Evolutionary conservation across 2,329 filamentous ascomycete genomes (phyloP).

Genomic region (Fusarium albidum): DNA sequence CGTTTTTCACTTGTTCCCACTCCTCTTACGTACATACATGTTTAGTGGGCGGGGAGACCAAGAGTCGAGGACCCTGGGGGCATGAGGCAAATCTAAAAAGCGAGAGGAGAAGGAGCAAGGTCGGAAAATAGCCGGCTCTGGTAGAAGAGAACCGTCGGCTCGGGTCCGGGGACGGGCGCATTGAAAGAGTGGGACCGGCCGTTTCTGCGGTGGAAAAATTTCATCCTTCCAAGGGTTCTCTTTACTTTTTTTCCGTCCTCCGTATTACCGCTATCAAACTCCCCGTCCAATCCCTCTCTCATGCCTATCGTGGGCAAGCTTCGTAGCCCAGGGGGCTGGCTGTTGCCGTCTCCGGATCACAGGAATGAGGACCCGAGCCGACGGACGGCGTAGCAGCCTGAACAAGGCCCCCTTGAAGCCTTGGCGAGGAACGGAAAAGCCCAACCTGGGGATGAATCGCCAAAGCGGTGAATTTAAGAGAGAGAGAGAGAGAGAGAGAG

Average conservation of each 20-base stretch:
- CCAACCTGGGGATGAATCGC: constrained; percentile 16
- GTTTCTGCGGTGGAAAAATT: constrained; percentile 7
- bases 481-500: too few relatives aligned
- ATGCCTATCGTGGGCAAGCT: constrained; percentile 18
- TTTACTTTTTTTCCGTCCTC: too few relatives aligned
- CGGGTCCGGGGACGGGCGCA: constrained; percentile 28
- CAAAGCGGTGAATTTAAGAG: constrained; percentile 19
- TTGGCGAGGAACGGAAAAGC: not conserved
- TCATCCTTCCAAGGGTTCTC: not conserved
- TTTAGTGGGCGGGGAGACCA: not conserved
- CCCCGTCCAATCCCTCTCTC: constrained; percentile 2
- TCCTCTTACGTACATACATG: constrained; percentile 20
- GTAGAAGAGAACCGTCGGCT: constrained; percentile 32
- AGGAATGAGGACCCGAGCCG: constrained; percentile 24
- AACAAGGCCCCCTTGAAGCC: not conserved
- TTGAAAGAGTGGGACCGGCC: constrained; percentile 9
- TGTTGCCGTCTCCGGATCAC: constrained; percentile 15
- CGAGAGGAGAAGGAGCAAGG: constrained; percentile 13
- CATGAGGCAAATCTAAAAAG: not conserved
- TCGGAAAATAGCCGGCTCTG: constrained; percentile 23
- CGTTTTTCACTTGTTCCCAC: constrained; percentile 20
- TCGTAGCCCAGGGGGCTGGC: not conserved
- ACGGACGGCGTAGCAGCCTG: constrained; percentile 14
- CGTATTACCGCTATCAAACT: too few relatives aligned
- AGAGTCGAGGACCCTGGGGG: constrained; percentile 12